Conservation (phyloP, 768 basidiomycete species). For the Porpolomopsis calyptriformis region DNA sequence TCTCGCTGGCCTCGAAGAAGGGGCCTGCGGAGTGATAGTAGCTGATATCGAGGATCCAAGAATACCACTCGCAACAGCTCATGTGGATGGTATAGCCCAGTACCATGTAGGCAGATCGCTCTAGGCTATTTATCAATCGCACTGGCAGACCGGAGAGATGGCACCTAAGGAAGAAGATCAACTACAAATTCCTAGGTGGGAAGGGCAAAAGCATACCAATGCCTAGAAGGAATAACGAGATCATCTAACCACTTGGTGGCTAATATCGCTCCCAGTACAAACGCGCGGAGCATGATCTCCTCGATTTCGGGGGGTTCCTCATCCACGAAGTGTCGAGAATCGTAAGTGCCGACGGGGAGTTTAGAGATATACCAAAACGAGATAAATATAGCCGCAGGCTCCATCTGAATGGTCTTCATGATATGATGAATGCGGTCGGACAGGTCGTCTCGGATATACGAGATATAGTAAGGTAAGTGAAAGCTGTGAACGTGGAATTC, state of each 20-base stretch:
- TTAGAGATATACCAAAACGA: constrained; percentile 50
- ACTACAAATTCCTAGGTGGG: neutral
- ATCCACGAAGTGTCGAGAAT: constrained; percentile 25
- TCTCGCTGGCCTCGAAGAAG: too few relatives aligned
- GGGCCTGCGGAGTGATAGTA: too few relatives aligned
- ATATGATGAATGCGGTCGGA: neutral
- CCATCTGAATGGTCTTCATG: neutral
- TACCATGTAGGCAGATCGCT: constrained; percentile 10
- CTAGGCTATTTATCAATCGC: constrained; percentile 11
- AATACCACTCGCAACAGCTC: constrained; percentile 11
- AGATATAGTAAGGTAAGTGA: neutral
- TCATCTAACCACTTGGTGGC: constrained; percentile 60
- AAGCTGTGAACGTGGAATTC: neutral
- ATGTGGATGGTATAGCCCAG: constrained; percentile 14
- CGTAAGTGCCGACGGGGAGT: constrained; percentile 16
- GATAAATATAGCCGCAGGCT: constrained; percentile 31
- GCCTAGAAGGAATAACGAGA: constrained; percentile 39
- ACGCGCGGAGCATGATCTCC: constrained; percentile 38
- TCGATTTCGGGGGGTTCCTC: constrained; percentile 16
- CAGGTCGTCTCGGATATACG: neutral
- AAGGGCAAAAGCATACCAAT: constrained; percentile 31
- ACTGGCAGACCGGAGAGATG: too few relatives aligned
- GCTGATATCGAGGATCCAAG: constrained; percentile 6
- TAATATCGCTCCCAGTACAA: constrained; percentile 43
- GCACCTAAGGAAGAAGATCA: too few relatives aligned